Evolutionary conservation across 495 filamentous ascomycete species (phyloP).

Genomic region (Margaritispora aquatica): DNA sequence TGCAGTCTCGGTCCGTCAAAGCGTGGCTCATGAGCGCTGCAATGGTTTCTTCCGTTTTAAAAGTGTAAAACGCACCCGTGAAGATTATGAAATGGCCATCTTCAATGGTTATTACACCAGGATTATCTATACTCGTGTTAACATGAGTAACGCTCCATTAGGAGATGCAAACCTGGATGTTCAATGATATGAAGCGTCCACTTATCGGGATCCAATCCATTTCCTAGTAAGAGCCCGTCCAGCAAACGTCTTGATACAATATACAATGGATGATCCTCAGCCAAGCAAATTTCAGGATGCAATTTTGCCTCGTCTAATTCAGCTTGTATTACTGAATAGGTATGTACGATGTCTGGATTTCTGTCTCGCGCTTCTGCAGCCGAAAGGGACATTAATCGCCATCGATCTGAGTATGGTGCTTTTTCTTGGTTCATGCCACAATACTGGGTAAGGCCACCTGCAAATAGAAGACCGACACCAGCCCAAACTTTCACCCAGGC

Average conservation of each 20-base stretch:
- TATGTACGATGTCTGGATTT: neutral
- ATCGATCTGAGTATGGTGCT: neutral
- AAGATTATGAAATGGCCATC: neutral
- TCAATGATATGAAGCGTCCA: neutral
- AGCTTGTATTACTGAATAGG: neutral
- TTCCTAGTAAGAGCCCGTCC: neutral
- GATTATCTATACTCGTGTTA: neutral
- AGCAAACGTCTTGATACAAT: neutral
- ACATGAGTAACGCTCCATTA: neutral
- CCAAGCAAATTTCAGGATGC: neutral
- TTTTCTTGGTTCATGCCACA: neutral
- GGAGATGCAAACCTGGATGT: neutral
- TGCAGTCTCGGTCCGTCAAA: neutral
- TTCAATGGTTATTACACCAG: neutral
- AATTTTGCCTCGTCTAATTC: neutral
- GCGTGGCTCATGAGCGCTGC: neutral
- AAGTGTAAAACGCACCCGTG: neutral
- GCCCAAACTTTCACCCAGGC: neutral
- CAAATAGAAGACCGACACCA: neutral
- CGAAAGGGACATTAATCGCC: neutral
- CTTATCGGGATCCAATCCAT: neutral
- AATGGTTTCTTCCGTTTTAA: neutral
- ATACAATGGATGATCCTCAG: neutral
- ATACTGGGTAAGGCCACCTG: neutral
- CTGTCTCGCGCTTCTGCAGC: neutral